Conservation (phyloP, 257 asterid species). For the Mitragyna speciosa region DNA sequence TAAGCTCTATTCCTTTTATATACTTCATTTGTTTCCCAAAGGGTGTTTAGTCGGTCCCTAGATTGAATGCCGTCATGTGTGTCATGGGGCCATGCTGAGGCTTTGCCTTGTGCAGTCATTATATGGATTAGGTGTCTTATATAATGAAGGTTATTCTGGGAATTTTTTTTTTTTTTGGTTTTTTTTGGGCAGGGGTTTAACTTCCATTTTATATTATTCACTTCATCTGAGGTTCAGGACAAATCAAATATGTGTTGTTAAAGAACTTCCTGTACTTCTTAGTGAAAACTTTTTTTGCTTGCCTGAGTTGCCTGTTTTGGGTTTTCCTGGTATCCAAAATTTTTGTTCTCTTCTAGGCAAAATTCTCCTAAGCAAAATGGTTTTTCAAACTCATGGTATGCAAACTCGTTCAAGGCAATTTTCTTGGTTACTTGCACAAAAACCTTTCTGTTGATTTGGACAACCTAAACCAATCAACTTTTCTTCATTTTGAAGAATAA, state of each 20-base stretch:
- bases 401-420: neutral
- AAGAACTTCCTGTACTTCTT: neutral
- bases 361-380: neutral
- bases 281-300: neutral
- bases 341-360: neutral
- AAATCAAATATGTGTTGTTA: neutral
- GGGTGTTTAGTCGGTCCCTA: neutral
- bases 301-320: neutral
- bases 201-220: neutral
- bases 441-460: neutral
- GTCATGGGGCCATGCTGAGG: too few species aligned
- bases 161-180: neutral
- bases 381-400: neutral
- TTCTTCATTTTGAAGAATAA: neutral
- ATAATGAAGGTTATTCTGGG: neutral
- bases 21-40: neutral
- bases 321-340: neutral
- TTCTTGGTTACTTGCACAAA: neutral
- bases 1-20: slow-evolving; percentile 43
- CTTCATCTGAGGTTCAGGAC: neutral
- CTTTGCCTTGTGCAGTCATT: neutral
- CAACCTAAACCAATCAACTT: neutral
- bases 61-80: neutral
- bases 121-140: neutral
- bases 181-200: neutral